Conservation (phyloP, 2,329 filamentous ascomycete genomes). For the Aspergillus proliferans region DNA sequence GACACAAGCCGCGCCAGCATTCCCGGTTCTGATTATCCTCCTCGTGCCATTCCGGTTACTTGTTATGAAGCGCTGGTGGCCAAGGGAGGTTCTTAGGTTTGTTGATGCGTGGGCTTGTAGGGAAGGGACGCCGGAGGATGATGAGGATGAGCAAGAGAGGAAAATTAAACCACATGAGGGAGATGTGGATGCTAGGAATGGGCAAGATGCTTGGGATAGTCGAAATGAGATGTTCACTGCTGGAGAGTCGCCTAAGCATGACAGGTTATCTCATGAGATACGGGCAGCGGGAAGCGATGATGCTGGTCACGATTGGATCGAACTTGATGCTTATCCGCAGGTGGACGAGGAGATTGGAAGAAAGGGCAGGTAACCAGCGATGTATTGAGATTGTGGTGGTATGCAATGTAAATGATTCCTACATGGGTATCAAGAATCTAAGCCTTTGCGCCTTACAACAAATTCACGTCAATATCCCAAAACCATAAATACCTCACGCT, state of each 20-base stretch:
- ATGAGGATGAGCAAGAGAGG: constrained; percentile 22
- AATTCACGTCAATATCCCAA: constrained; percentile 3
- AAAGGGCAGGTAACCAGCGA: constrained; percentile 1
- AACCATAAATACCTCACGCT: constrained; percentile 42
- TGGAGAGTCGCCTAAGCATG: neutral
- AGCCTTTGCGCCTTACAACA: neutral
- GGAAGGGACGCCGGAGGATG: constrained; percentile 50
- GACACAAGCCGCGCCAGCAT: constrained; percentile 57
- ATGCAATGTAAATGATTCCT: neutral
- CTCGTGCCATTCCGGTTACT: constrained; percentile 58
- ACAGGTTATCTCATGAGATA: neutral
- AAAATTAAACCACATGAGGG: constrained; percentile 2
- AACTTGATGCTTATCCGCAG: constrained; percentile 11
- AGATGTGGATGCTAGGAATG: neutral
- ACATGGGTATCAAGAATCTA: constrained; percentile 5
- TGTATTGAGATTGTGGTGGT: neutral
- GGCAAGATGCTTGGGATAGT: neutral
- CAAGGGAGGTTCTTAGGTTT: constrained; percentile 49
- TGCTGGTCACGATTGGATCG: constrained; percentile 17
- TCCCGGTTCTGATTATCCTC: constrained; percentile 58
- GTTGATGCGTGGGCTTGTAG: constrained; percentile 48
- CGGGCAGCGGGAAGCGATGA: constrained; percentile 1
- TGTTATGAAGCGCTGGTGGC: constrained; percentile 57
- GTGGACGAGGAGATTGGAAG: constrained; percentile 17
- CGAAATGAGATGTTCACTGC: neutral